Conservation (phyloP, 2,329 filamentous ascomycete species). For the Colletotrichum sp. region DNA sequence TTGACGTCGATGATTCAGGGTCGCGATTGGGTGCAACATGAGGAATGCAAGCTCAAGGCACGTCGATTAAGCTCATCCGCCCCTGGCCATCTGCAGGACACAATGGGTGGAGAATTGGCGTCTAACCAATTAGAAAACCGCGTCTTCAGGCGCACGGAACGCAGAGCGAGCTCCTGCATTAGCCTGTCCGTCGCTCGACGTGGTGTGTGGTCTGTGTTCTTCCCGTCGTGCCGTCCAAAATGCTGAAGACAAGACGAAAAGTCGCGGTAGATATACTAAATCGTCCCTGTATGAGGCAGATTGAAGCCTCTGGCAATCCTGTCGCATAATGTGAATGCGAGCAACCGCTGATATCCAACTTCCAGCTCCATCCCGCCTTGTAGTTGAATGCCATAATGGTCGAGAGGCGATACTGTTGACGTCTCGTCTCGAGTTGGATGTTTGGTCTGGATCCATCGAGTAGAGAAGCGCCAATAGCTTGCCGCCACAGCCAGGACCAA, state of each 20-base stretch:
- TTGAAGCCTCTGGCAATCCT: neutral
- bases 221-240: neutral
- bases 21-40: neutral
- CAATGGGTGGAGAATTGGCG: neutral
- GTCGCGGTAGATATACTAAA: too few relatives aligned
- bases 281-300: neutral
- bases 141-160: neutral
- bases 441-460: neutral
- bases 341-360: neutral
- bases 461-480: neutral
- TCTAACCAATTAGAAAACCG: neutral
- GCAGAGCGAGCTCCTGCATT: slow-evolving; percentile 7
- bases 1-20: neutral
- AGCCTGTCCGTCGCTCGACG: neutral
- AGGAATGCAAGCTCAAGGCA: neutral
- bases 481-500: neutral
- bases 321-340: neutral
- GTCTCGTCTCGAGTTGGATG: neutral
- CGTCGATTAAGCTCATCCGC: slow-evolving; percentile 10
- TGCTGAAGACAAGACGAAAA: neutral
- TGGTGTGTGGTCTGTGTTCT: neutral
- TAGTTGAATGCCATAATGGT: neutral
- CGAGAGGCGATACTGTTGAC: neutral
- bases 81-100: slow-evolving; percentile 1
- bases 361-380: neutral